Base-by-base conservation (phyloP, 2,329 filamentous ascomycete species). In the Penicillium janthinellum region DNA sequence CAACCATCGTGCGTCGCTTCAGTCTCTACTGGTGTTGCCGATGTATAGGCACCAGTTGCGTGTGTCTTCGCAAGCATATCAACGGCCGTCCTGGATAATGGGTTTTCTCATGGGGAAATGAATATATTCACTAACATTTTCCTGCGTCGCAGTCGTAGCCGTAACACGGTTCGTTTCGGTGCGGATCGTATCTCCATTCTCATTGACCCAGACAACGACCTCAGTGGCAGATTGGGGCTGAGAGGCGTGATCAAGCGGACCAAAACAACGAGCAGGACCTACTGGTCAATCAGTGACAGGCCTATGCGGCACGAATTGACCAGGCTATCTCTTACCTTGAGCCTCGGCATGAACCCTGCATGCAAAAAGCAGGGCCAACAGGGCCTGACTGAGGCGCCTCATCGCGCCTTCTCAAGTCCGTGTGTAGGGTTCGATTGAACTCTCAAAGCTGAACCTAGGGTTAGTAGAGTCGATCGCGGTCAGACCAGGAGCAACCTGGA, bases 141-240 rank as follows among this genome's bases (percentile, higher is more conserved):
- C 62, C 50, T 62, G 62, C 14, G 22, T 10, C 15, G 51, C 22
- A 25, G 61, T 28, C 12, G 62, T 52, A 20, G 59, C 54, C 41
- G 56, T 48, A 22, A 61, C 38, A 49, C 56, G 50, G 62, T 72
- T 83, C n/a, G 65, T 65, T 48, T 76, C 66, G 34, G 70, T 63
- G 42, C 77, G 79, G 61, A 86, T 64, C 2, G 81, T 77, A n/a
- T 81, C 77, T 57, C 86, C 85, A 58, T 82, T 71, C 64, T 83
- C 75, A 68, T 90, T 81, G 48, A 89, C 84, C 73, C 84, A 89
- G 67, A 89, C 81, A 31, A 87, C 71, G 22, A 82, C 80, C 52
- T 83, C 77, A 59, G 83, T 77, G 5, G 80, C 78, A 10, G 79
- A 81, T 56, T 56, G 71, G 64, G 44, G 72, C 70, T 47, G 76